A percentile compares a stretch with the other conserved stretches of the same genome.
These are phyloP conservation scores for Mycena filopes DNA, from an alignment of 768 basidiomycete species.

Conservation along the genomic window DNA sequence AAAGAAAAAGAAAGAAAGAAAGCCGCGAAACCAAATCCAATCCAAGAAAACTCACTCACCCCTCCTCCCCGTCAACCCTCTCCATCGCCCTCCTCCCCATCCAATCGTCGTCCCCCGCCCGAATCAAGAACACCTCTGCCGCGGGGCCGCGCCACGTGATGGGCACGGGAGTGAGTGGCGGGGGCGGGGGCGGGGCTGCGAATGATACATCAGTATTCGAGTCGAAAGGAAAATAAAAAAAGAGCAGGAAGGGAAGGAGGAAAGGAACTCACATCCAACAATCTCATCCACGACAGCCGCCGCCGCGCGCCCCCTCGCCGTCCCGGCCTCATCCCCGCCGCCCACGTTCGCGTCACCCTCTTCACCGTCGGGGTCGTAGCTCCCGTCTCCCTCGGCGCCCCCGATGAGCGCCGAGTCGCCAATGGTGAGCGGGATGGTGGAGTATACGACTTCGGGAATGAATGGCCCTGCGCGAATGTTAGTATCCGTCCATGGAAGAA, in stretches of 20 bases:
- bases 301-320: background rate
- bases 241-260: too few relatives aligned
- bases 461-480: background rate
- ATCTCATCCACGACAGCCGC: constrained; percentile 33
- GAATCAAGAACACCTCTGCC: constrained; percentile 27
- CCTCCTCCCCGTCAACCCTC: too few relatives aligned
- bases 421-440: constrained; percentile 34
- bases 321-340: too few relatives aligned
- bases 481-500: too few relatives aligned
- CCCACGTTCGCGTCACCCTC: background rate
- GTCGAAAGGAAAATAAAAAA: too few relatives aligned
- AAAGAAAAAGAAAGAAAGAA: too few relatives aligned
- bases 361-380: background rate
- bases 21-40: too few relatives aligned
- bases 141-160: constrained; percentile 28
- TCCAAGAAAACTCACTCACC: too few relatives aligned
- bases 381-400: constrained; percentile 21
- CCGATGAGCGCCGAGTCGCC: constrained; percentile 24
- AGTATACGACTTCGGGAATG: constrained; percentile 19
- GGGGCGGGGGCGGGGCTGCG: background rate
- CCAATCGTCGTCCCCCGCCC: constrained; percentile 34
- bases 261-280: constrained; percentile 32
- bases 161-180: constrained; percentile 18
- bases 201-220: too few relatives aligned
- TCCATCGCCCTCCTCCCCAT: constrained; percentile 26